Conservation (phyloP, 306 rosid genomes). For the Quercus rubra region DNA sequence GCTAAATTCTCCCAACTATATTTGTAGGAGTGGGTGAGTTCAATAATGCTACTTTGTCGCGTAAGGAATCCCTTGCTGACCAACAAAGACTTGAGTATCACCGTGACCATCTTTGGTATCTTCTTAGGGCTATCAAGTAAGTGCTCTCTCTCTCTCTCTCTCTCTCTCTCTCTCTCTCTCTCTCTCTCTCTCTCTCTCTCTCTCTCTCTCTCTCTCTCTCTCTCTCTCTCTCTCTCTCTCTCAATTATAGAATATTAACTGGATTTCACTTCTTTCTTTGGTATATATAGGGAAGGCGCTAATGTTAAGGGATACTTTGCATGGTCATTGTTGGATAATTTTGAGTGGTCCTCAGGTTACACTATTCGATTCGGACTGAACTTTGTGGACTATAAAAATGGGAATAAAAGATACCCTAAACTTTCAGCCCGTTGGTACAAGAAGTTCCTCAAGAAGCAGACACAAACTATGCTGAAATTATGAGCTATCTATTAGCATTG, state of each 20-base stretch:
- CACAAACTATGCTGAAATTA: not conserved
- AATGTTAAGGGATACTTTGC: conserved; percentile 67
- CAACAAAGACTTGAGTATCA: conserved; percentile 40
- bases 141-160: conserved; percentile 5
- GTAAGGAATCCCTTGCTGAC: conserved; percentile 33
- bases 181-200: too few relatives aligned
- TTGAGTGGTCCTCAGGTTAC: conserved; percentile 58
- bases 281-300: conserved; percentile 43
- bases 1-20: not conserved
- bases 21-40: conserved; percentile 52
- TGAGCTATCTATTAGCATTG: too few relatives aligned
- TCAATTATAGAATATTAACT: too few relatives aligned
- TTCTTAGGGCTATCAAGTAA: conserved; percentile 53
- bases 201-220: too few relatives aligned
- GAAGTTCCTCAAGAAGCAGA: conserved; percentile 32
- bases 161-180: not conserved
- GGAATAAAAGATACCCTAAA: conserved; percentile 44
- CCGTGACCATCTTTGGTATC: conserved; percentile 36
- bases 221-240: not conserved
- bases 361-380: conserved; percentile 56
- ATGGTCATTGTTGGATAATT: conserved; percentile 70
- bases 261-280: not conserved
- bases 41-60: conserved; percentile 39
- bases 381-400: conserved; percentile 54
- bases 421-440: conserved; percentile 68